Conservation (phyloP, 768 basidiomycete genomes). For the Pulveroboletus sp. region DNA sequence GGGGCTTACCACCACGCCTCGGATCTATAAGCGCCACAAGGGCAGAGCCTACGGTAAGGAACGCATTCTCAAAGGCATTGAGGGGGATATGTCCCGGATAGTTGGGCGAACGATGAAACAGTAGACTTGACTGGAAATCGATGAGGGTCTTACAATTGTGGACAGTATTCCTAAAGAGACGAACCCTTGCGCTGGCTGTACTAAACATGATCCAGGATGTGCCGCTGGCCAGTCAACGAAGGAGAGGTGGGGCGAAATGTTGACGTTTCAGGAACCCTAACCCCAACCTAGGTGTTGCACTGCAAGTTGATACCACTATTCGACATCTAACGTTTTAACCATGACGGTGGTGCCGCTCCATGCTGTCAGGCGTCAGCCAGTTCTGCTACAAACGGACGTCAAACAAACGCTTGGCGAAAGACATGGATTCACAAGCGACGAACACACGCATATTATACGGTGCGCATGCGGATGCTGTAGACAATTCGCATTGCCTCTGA, state of each 20-base stretch:
- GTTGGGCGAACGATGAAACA: conserved; percentile 35
- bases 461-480: conserved; percentile 1
- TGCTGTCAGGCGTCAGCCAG: no score
- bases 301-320: no score
- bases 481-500: conserved; percentile 11
- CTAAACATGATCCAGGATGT: not conserved
- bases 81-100: conserved; percentile 84
- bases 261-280: conserved; percentile 11
- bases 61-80: conserved; percentile 74
- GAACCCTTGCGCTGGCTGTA: not conserved
- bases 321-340: no score
- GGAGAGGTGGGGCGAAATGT: no score
- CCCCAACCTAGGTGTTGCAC: conserved; percentile 19
- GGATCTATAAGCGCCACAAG: conserved; percentile 79
- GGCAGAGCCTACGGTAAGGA: conserved; percentile 84
- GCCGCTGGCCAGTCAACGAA: not conserved
- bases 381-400: no score
- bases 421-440: not conserved
- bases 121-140: conserved; percentile 10
- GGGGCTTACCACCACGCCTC: conserved; percentile 69
- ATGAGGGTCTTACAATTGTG: not conserved
- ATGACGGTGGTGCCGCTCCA: no score
- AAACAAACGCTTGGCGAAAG: no score
- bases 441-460: not conserved
- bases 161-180: not conserved